These are phyloP conservation scores for Hortaea sp. DNA, from an alignment of 2,329 filamentous ascomycete genomes.

Conservation along the genomic window DNA sequence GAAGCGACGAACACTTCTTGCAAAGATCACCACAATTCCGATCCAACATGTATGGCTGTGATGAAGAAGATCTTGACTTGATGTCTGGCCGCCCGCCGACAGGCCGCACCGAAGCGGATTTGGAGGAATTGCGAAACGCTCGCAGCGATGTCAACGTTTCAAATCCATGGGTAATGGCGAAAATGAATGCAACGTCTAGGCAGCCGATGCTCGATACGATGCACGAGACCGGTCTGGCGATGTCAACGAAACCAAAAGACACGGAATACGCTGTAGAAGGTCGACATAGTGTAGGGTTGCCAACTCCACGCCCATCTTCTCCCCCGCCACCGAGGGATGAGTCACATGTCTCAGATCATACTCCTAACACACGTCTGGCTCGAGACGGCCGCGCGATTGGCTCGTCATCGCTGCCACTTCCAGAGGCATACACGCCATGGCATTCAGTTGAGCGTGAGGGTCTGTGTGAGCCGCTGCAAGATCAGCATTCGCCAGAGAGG, in stretches of 20 bases:
- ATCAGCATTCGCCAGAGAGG: not conserved
- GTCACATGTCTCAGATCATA: conserved; percentile 15
- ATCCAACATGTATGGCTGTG: conserved; percentile 27
- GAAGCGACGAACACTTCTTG: not conserved
- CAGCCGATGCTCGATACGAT: not conserved
- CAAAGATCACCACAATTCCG: conserved; percentile 5
- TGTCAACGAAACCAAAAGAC: not conserved
- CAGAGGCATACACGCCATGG: not conserved
- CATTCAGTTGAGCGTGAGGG: not conserved
- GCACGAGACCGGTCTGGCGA: not conserved
- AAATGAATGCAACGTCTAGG: conserved; percentile 29
- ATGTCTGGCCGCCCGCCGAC: conserved; percentile 10
- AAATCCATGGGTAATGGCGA: conserved; percentile 42
- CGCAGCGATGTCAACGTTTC: conserved; percentile 26
- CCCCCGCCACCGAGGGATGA: conserved; percentile 9
- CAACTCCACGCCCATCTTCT: conserved; percentile 24
- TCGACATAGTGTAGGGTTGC: conserved; percentile 3
- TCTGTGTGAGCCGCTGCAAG: not conserved
- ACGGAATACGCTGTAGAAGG: not conserved
- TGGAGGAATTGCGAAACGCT: conserved; percentile 23
- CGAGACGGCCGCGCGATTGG: not conserved
- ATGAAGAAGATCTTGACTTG: conserved; percentile 24
- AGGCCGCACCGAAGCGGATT: conserved; percentile 13
- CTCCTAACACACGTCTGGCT: conserved; percentile 7
- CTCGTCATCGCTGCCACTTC: not conserved